These are phyloP conservation scores for Lactuca sativa DNA, from an alignment of 129 eudicot species.

Conservation along the genomic window DNA sequence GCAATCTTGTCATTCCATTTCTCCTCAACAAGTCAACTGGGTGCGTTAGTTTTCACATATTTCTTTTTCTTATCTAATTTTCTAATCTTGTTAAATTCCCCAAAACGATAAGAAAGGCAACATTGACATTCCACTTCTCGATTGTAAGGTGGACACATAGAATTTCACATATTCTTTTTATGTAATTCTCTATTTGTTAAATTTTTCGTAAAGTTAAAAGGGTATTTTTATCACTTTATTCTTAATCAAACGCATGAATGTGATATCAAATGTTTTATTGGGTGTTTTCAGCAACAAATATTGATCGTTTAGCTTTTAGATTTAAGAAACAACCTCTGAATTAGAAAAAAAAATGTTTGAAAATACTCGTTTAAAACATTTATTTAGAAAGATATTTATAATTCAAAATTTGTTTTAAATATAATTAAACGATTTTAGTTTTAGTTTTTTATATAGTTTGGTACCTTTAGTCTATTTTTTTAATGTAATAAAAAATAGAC, in stretches of 20 bases:
- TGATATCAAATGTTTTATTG: background rate
- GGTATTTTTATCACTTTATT: background rate
- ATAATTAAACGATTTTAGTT: too few species aligned
- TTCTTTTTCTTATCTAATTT: background rate
- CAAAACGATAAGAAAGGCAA: background rate
- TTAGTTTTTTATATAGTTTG: too few species aligned
- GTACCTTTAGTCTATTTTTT: too few species aligned
- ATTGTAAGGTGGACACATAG: background rate
- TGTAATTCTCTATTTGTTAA: background rate
- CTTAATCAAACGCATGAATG: background rate
- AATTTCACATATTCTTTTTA: background rate
- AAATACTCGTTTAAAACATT: too few species aligned
- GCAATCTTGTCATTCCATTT: background rate
- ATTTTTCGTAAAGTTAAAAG: constrained; percentile 8
- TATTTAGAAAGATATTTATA: too few species aligned
- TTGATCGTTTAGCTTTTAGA: too few species aligned
- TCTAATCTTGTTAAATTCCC: background rate
- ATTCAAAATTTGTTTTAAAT: too few species aligned
- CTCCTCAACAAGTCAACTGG: background rate
- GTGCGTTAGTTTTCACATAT: too few species aligned
- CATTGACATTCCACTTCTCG: background rate
- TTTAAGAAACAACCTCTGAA: too few species aligned
- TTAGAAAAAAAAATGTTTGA: too few species aligned
- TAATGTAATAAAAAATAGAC: background rate
- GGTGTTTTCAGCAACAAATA: background rate